Percentiles rank a stretch among this genome's conserved stretches.
These are phyloP conservation scores for Leccinum angustisporum DNA, from an alignment of 1,284 basidiomycete species.

Conservation along the genomic window DNA sequence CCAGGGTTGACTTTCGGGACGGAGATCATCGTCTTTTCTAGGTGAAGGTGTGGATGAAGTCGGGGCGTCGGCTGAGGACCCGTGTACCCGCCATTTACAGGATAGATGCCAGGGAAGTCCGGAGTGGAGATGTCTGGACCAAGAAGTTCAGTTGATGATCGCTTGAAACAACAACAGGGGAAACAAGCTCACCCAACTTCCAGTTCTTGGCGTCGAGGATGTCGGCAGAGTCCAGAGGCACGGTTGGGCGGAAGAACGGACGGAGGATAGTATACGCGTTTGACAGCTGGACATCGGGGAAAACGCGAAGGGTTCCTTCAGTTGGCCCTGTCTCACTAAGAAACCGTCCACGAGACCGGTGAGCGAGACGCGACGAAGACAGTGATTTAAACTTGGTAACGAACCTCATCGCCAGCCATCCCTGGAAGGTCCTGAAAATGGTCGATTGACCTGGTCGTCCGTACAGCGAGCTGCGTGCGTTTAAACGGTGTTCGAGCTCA, in stretches of 20 bases:
- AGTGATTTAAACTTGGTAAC: not conserved
- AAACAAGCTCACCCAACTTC: slow-evolving; percentile 55
- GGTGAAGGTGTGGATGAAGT: slow-evolving; percentile 66
- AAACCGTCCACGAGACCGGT: not conserved
- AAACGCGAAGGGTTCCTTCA: slow-evolving; percentile 79
- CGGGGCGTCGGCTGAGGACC: slow-evolving; percentile 54
- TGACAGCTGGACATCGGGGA: slow-evolving; percentile 71
- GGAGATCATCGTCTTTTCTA: slow-evolving; percentile 73
- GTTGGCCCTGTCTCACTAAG: slow-evolving; percentile 65
- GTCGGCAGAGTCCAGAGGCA: slow-evolving; percentile 41
- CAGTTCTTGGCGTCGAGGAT: slow-evolving; percentile 64
- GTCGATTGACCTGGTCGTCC: slow-evolving; percentile 57
- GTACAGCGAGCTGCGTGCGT: slow-evolving; percentile 63
- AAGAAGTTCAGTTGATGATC: not conserved
- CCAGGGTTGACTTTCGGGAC: slow-evolving; percentile 75
- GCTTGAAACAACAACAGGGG: not conserved
- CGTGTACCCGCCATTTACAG: slow-evolving; percentile 41
- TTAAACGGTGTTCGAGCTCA: slow-evolving; percentile 59
- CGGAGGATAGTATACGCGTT: slow-evolving; percentile 82
- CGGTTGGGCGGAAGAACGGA: slow-evolving; percentile 73
- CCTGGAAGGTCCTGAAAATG: slow-evolving; percentile 83
- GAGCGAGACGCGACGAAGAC: not conserved
- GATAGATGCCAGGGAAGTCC: slow-evolving; percentile 60
- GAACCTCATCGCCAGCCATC: slow-evolving; percentile 69
- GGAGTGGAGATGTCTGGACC: slow-evolving; percentile 50